Evolutionary conservation across 2,329 filamentous ascomycete genomes (phyloP), one percentile per base, ranked within the genome.

Genomic region (Cadophora gregata): DNA sequence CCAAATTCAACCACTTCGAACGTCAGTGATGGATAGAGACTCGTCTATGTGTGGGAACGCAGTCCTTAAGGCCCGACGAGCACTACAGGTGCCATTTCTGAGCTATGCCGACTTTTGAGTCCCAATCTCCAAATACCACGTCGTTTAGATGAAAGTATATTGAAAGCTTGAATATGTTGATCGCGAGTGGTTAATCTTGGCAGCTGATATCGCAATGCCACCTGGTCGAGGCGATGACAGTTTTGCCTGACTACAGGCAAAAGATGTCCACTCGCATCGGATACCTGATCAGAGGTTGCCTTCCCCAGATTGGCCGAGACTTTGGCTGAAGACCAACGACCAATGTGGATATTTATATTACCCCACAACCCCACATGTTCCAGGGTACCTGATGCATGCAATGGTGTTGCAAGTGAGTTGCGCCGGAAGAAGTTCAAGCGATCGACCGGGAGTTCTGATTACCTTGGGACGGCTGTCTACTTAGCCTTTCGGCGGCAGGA

Each of bases 331-430:
- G 27, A 29, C 16, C 16, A 29, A 6, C 31, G 50, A 2, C n/a
- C 27, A 53, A 53, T 31, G 25, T 53, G 50, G 50, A 53, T 53
- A 53, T 31, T 53, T 27, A 31, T 31, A 25, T 27, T 53, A 53
- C 25, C 50, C 50, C 50, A 53, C 50, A 31, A 1, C n/a, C n/a
- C 27, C 31, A 1, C 16, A 31, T 16, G 16, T 53, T 25, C 50
- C 50, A 53, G 25, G 36, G 53, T 36, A 36, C 53, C 31, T 19
- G 29, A 24, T 36, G 19, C 29, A 33, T 9, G 50, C 4, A 21
- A 31, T 3, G 27, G 27, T 31, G 53, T 14, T 56, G 29, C 31
- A 36, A 36, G 31, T 31, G 53, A 47, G 19, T 47, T 21, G 42
- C 42, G 10, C 42, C 42, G 42, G 36, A 2, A 24, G 53, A 6